A percentile compares a stretch with the other conserved stretches of the same genome.
Evolutionary conservation across 2,329 filamentous ascomycete genomes (phyloP).

Genomic region (Epichloe brachyelytri): DNA sequence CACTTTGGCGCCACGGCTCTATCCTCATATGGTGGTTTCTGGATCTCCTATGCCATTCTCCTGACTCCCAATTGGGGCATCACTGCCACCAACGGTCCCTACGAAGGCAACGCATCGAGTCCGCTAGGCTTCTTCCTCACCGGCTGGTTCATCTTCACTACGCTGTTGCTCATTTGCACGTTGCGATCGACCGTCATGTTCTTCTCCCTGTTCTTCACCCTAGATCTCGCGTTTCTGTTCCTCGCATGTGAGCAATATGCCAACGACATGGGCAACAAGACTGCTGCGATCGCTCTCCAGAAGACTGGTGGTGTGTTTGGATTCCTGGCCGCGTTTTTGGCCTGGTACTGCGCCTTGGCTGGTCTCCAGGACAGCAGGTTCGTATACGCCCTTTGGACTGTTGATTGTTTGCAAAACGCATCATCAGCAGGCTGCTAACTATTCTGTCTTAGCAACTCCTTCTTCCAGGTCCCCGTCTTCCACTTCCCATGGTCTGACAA

Average conservation of each 20-base stretch:
- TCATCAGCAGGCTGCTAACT: neutral
- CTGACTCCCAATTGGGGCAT: slow-evolving; percentile 57
- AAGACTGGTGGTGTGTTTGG: slow-evolving; percentile 69
- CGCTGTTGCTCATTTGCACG: slow-evolving; percentile 59
- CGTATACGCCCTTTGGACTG: slow-evolving; percentile 13
- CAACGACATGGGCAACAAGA: slow-evolving; percentile 34
- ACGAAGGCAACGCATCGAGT: slow-evolving; percentile 33
- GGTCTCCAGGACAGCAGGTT: slow-evolving; percentile 64
- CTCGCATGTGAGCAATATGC: slow-evolving; percentile 52
- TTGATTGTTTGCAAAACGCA: no score
- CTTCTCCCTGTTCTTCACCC: slow-evolving; percentile 63
- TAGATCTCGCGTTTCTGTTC: slow-evolving; percentile 64
- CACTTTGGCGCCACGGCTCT: slow-evolving; percentile 71
- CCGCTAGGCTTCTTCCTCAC: slow-evolving; percentile 64
- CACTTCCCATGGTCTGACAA: slow-evolving; percentile 93
- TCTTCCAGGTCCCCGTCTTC: slow-evolving; percentile 84
- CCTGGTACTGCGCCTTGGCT: slow-evolving; percentile 79
- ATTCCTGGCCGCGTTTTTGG: slow-evolving; percentile 66
- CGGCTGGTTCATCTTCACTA: slow-evolving; percentile 79
- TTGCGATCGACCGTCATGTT: slow-evolving; percentile 67
- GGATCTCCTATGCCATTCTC: slow-evolving; percentile 63
- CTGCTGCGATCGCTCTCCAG: slow-evolving; percentile 36
- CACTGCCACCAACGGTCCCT: slow-evolving; percentile 29
- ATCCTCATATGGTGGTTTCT: slow-evolving; percentile 75
- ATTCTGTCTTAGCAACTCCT: slow-evolving; percentile 48